Base-by-base conservation (phyloP, 2,329 filamentous ascomycete genomes). In the Talaromyces sp. region DNA sequence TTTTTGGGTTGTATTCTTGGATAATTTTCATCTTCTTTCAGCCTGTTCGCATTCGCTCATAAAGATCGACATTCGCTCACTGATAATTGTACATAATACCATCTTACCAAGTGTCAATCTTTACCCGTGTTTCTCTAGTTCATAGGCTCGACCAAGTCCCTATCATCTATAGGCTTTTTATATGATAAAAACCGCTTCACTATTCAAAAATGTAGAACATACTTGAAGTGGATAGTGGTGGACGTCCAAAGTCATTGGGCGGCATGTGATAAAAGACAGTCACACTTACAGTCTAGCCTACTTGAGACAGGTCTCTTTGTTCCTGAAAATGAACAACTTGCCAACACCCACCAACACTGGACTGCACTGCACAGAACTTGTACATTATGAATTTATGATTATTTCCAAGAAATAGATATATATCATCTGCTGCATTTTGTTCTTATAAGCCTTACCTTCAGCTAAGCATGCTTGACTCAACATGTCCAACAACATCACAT, bases 81-180 rank as follows among this genome's bases (percentile, higher is more conserved):
- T 61, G 33, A 61, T 65, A 61, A 65, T 47, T 65, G 63, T 65
- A 65, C 63, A 65, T 65, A 65, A 65, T 65, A 59, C 39, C 19
- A 37, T 3, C 31, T 54, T 7, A 45, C 22, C 56, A 59, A 33
- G 25, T 33, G 49, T 52, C 56, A 11, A 25, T 59, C 56, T 31
- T 43, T 43, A 25, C n/a, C 33, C 52, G 5, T 13, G n/a, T 9
- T 56, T 31, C n/a, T 3, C 11, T 37, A 19, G 4, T 37, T 19
- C 10, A 31, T 54, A 37, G 31, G 3, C 27, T 35, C 31, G 31
- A 35, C 15, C 9, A 7, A 31, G 50, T 22, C n/a, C 13, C 17
- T 15, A 22, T 6, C 3, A 1, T 7, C 13, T 54, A 15, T 54
- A 35, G 3, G 27, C 1, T 31, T 31, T 31, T 31, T 31, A 31